Evolutionary conservation across 73 alveolate genomes (phyloP), one percentile per base, ranked within the genome.

Genomic region (Paramecium primaurelia): DNA sequence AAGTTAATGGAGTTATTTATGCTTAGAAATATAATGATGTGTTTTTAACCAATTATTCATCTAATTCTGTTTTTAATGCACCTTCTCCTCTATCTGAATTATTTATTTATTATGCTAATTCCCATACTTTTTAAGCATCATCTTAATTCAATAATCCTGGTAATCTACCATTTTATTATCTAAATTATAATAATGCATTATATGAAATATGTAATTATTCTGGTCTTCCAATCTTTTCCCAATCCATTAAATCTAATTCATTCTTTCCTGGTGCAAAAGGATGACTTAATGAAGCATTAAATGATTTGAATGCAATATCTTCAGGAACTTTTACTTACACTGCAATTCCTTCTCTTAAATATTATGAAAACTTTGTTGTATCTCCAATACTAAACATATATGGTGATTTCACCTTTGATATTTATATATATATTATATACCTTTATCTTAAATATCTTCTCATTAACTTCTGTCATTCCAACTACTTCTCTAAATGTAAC

Each of bases 391-490:
- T 94, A 92, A 99, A 99, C 92, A 97, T 95, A 86, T 71, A 96
- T 25, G 94, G 94, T 11, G 94, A 89, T 73, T 89, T 89, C 6
- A 89, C 88, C 88, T 75, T 32, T 34, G 4, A 30, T 30, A n/a
- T 73, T 30, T 10, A 40, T 9, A 36, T 60, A 96, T 95, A 25
- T 96, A 97, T 64, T 96, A 1, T 3, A 34, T 93, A 95, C 99
- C 93, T 95, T 96, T 83, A 89, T 83, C 34, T 89, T 30, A 32
- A 47, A 89, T 26, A 93, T 95, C 58, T 96, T 94, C 86, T 94
- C 97, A 95, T 99, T 99, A 92, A 99, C 95, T 93, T 98, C 99
- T 25, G 97, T 92, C 99, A 99, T 99, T 59, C 99, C 99, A 71
- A 97, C 97, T 8, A 99, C 99, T 88, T 99, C 99, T 58, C 96